Base-by-base conservation (phyloP, 192 early-diverging fungal genomes). In the Coemansia sp. region DNA sequence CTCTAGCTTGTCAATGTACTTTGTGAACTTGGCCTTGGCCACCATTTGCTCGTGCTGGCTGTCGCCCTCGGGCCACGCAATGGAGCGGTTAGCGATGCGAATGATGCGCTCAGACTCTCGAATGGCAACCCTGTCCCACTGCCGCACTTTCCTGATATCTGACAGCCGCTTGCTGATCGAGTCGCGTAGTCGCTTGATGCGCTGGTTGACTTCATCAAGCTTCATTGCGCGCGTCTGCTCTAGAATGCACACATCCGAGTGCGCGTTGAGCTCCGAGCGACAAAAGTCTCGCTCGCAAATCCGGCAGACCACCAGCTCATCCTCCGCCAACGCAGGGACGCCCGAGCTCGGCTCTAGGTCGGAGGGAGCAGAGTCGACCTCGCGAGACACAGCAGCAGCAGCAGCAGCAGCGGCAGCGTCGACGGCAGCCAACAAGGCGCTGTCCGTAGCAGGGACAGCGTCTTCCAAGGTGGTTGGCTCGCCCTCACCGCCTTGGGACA, bases 251-350 rank as follows among this genome's bases (percentile, higher is more conserved):
- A 88, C 80, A 48, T 92, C 91, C 6, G 91, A 89, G 69, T 96
- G 94, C 38, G 83, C 83, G 33, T 91, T 89, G 43, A 95, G 78
- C 31, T 86, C 84, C 13, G 79, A 63, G 2, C 88, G 75, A 35
- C 82, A 67, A 20, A 95, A 86, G 42, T 83, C 82, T 33, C 92
- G 91, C 70, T 96, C 94, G 58, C 94, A 96, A 56, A 96, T 92
- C 16, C 94, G 82, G 55, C 94, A 96, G 3, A 95, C 76, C 11
- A 94, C 87, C 47, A 74, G 13, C 52, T 73, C 73, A 34, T 64
- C 62, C 13, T 62, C 69, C 7, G 74, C 56, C 11, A 14, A 34
- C 2, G 31, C 50, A n/a, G 18, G 45, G 8, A 33, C 21, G 16
- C 34, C 66, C 1, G 61, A 20, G 11, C 18, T 52, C 2, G 39